Base-by-base conservation (phyloP, 2,329 filamentous ascomycete genomes). In the Fusarium sp. region DNA sequence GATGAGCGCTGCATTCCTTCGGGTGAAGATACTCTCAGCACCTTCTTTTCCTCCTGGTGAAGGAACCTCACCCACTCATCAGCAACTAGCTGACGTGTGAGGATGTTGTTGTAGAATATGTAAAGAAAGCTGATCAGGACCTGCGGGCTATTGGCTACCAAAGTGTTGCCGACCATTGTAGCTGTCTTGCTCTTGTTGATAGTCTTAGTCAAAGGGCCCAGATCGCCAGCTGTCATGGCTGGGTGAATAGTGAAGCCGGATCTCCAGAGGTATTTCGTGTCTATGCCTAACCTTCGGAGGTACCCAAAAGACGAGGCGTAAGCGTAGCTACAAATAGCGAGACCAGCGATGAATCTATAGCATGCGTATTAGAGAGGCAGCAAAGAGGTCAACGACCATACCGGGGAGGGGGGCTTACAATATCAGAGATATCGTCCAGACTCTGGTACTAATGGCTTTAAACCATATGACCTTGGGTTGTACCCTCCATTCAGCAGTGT, bases 31-130 rank as follows among this genome's bases (percentile, higher is more conserved):
- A 19, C 19, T 19, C 19, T 19, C 19, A 19, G 19, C 19, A 19
- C 19, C 19, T 19, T 19, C 19, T 19, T 19, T 19, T 19, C 19
- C 19, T 19, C 19, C 19, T 19, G 19, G 19, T 19, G 19, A 19
- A 19, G 19, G 19, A 31, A 53, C 11, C 39, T 13, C 4, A 26
- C n/a, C 42, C 42, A 58, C 15, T 58, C 54, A 12, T 43, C 29
- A 24, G 47, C 36, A 28, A 34, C 9, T 6, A 34, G 34, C n/a
- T 52, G 44, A 12, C 24, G 41, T 3, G 47, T 57, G 3, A 52
- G 29, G 6, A 52, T 32, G 15, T 43, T 38, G 24, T 52, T 57
- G 8, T 29, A 25, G n/a, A 42, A 32, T 12, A 50, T 8, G 10
- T 41, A 50, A 19, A 50, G 25, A 12, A 50, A 42, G 28, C 22